These are phyloP conservation scores for Penicillium bovifimosum DNA, from an alignment of 495 filamentous ascomycete genomes.

Conservation along the genomic window DNA sequence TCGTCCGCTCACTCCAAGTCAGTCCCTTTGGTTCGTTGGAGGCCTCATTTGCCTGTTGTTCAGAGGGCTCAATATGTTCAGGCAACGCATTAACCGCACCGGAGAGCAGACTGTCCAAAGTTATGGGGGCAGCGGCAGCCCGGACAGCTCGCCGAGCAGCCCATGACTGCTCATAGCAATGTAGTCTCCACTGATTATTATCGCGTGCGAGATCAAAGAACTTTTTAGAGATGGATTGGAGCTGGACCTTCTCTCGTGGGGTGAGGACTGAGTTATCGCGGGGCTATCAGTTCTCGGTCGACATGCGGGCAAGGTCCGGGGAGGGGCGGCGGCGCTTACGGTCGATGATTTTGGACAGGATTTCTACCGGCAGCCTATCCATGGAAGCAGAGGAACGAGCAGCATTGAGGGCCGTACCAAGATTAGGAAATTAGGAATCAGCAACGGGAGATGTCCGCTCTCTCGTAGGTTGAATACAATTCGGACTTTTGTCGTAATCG, in stretches of 20 bases:
- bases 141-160: constrained; percentile 37
- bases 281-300: constrained; percentile 17
- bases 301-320: constrained; percentile 26
- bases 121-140: constrained; percentile 22
- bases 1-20: constrained; percentile 38
- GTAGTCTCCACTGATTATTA: constrained; percentile 66
- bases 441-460: constrained; percentile 6
- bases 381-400: constrained; percentile 34
- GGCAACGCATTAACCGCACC: constrained; percentile 29
- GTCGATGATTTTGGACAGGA: constrained; percentile 67
- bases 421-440: constrained; percentile 7
- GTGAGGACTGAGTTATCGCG: constrained; percentile 53
- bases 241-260: constrained; percentile 57
- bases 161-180: constrained; percentile 67
- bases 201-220: constrained; percentile 69
- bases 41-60: constrained; percentile 5
- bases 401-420: constrained; percentile 32
- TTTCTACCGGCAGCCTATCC: constrained; percentile 68
- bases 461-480: constrained; percentile 10
- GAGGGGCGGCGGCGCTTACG: constrained; percentile 46
- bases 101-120: constrained; percentile 25
- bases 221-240: constrained; percentile 66
- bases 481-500: constrained; percentile 7
- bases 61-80: constrained; percentile 35
- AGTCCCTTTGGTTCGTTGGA: constrained; percentile 12